Percentiles rank a stretch among this genome's conserved stretches.
phyloP scores from a whole-genome alignment of 345 rosid genomes.

The Adansonia digitata region DNA sequence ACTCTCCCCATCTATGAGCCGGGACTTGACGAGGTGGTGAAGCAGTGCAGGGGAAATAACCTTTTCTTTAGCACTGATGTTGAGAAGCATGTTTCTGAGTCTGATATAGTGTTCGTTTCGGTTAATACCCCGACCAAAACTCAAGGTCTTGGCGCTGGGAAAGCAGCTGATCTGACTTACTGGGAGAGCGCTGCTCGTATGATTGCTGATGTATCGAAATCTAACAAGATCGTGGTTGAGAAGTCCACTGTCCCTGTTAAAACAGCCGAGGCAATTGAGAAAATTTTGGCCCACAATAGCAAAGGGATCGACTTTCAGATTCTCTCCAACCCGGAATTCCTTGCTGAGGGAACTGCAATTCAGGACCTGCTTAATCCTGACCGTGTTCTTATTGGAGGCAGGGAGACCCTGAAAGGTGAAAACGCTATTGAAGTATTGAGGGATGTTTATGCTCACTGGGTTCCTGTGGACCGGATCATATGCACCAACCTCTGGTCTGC shows the following conservation, averaged over 20 bases:
- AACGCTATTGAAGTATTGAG: slow-evolving; percentile 45
- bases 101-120: slow-evolving; percentile 68
- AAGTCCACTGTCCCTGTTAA: slow-evolving; percentile 70
- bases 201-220: slow-evolving; percentile 68
- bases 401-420: slow-evolving; percentile 53
- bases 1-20: slow-evolving; percentile 68
- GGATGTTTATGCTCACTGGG: slow-evolving; percentile 75
- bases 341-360: slow-evolving; percentile 74
- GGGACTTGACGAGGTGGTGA: slow-evolving; percentile 61
- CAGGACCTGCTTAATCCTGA: slow-evolving; percentile 48
- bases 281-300: slow-evolving; percentile 60
- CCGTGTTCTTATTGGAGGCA: slow-evolving; percentile 62
- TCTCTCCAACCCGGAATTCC: slow-evolving; percentile 69
- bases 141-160: slow-evolving; percentile 71
- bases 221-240: slow-evolving; percentile 70
- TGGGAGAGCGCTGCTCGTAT: slow-evolving; percentile 85
- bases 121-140: slow-evolving; percentile 77
- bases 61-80: slow-evolving; percentile 64
- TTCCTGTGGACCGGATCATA: slow-evolving; percentile 49
- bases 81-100: slow-evolving; percentile 56
- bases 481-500: slow-evolving; percentile 78
- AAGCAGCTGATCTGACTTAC: slow-evolving; percentile 73
- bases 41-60: slow-evolving; percentile 56
- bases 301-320: slow-evolving; percentile 68
- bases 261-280: slow-evolving; percentile 73